phyloP scores from a whole-genome alignment of 2,329 filamentous ascomycete genomes.

The Fusarium mundagurra region DNA sequence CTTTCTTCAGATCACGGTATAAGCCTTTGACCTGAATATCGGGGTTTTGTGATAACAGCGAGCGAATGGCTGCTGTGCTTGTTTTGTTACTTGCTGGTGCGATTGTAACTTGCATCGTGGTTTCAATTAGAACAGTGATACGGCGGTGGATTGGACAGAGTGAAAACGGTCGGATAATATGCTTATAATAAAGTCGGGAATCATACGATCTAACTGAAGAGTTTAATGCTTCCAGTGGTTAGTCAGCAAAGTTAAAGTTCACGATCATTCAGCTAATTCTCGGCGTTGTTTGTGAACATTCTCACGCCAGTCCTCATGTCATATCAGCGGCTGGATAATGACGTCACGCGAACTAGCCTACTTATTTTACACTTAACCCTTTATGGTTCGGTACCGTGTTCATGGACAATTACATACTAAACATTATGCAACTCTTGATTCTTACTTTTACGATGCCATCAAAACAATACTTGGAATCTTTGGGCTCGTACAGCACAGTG shows the following conservation, averaged over 20 bases:
- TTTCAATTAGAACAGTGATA: rapidly evolving
- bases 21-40: conserved; percentile 36
- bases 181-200: rapidly evolving
- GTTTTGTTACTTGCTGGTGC: conserved; percentile 48
- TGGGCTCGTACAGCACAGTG: neutral
- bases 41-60: conserved; percentile 33
- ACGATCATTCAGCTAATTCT: neutral
- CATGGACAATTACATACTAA: too few relatives aligned
- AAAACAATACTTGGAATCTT: neutral
- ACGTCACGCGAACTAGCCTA: neutral
- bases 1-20: conserved; percentile 45
- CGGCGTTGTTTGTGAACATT: neutral
- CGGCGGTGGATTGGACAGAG: rapidly evolving
- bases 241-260: neutral
- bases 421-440: too few relatives aligned
- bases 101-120: conserved; percentile 34
- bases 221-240: too few relatives aligned
- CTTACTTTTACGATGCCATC: neutral
- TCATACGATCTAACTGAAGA: too few relatives aligned
- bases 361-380: too few relatives aligned
- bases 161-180: neutral
- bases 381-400: neutral
- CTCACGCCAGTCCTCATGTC: neutral
- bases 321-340: conserved; percentile 2
- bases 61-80: conserved; percentile 43